Evolutionary conservation across 768 basidiomycete genomes (phyloP).

Genomic region (Termitomyces sp.): DNA sequence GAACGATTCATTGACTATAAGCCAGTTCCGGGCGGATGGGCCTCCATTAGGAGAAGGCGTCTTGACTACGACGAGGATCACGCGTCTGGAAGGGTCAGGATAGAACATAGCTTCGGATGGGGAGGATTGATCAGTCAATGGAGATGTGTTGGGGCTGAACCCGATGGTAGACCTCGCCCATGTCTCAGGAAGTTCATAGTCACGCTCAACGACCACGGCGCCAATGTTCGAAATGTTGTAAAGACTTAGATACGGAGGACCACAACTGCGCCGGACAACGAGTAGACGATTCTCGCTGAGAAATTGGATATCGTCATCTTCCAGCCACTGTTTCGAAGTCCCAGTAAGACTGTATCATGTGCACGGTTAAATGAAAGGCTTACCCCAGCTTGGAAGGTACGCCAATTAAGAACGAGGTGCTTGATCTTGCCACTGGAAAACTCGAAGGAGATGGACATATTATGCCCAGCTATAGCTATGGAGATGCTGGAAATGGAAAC

Average conservation of each 20-base stretch:
- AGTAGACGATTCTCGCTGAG: conserved; percentile 43
- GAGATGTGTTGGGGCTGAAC: conserved; percentile 46
- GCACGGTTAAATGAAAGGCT: conserved; percentile 6
- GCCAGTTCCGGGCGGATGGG: conserved; percentile 38
- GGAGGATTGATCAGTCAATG: conserved; percentile 30
- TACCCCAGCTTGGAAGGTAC: conserved; percentile 43
- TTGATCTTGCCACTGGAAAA: conserved; percentile 36
- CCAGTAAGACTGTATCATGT: not conserved
- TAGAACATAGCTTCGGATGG: conserved; percentile 51
- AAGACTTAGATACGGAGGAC: conserved; percentile 36
- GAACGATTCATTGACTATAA: conserved; percentile 53
- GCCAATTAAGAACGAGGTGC: conserved; percentile 51
- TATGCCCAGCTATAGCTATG: conserved; percentile 39
- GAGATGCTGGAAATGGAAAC: conserved; percentile 31
- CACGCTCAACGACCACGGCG: conserved; percentile 38
- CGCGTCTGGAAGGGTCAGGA: conserved; percentile 47
- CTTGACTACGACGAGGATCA: conserved; percentile 46
- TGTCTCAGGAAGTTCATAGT: conserved; percentile 53
- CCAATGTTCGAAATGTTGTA: conserved; percentile 45
- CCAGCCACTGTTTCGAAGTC: conserved; percentile 38
- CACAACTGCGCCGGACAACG: conserved; percentile 34
- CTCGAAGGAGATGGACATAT: conserved; percentile 39
- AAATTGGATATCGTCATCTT: conserved; percentile 44
- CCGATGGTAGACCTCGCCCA: conserved; percentile 47
- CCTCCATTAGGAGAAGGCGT: conserved; percentile 28